Conservation (phyloP, 371 early-diverging fungal species). For the Dichotomocladium elegans region DNA sequence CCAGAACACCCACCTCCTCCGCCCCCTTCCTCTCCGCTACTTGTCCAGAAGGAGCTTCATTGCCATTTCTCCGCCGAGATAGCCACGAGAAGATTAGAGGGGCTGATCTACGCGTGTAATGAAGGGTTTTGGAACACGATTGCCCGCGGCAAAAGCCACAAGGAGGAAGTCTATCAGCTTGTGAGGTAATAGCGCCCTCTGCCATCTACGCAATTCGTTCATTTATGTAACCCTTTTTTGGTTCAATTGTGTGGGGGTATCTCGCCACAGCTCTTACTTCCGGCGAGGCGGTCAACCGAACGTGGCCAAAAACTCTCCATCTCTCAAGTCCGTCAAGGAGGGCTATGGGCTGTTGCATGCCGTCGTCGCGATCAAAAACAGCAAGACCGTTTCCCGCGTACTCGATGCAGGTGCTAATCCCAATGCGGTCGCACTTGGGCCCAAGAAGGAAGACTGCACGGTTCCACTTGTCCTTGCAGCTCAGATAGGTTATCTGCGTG, state of each 20-base stretch:
- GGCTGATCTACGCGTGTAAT: conserved; percentile 29
- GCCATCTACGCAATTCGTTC: too few species aligned
- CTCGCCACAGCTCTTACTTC: conserved; percentile 37
- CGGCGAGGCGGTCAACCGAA: conserved; percentile 43
- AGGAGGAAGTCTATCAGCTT: conserved; percentile 23
- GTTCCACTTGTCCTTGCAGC: conserved; percentile 37
- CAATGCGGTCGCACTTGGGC: conserved; percentile 21
- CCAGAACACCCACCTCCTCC: conserved; percentile 6
- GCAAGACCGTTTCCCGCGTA: conserved; percentile 19
- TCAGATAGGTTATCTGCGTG: conserved; percentile 26
- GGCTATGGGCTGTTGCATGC: conserved; percentile 45
- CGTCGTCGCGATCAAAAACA: conserved; percentile 27
- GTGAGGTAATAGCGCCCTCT: conserved; percentile 20
- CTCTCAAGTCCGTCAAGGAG: conserved; percentile 32
- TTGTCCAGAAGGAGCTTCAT: too few species aligned
- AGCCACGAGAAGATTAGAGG: too few species aligned
- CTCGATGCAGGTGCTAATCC: conserved; percentile 36
- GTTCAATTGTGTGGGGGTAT: too few species aligned
- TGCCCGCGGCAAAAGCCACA: conserved; percentile 22
- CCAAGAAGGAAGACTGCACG: conserved; percentile 12
- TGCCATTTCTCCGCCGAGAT: too few species aligned
- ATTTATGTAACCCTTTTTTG: too few species aligned
- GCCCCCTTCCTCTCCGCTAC: conserved; percentile 1
- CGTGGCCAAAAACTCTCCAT: conserved; percentile 35
- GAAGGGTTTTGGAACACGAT: conserved; percentile 46